phyloP scores from a whole-genome alignment of 441 rosid species.

The Croton setiger region DNA sequence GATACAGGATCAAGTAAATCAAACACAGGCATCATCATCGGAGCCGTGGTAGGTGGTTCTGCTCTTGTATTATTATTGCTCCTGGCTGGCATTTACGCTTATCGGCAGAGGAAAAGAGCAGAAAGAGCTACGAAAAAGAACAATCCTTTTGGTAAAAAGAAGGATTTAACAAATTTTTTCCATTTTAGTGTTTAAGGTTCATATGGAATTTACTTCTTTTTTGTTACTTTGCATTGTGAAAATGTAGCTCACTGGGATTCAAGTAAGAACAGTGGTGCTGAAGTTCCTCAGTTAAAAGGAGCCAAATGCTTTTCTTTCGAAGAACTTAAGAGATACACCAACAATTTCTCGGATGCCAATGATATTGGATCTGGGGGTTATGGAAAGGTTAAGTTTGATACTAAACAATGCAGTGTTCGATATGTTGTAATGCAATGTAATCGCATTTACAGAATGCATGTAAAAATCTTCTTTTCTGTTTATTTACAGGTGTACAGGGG shows the following conservation, averaged over 20 bases:
- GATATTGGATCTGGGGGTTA: constrained; percentile 80
- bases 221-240: constrained; percentile 9
- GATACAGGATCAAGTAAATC: constrained; percentile 26
- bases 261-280: constrained; percentile 37
- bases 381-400: constrained; percentile 56
- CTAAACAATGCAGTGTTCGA: too few species aligned
- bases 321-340: constrained; percentile 60
- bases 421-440: background rate
- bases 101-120: constrained; percentile 65
- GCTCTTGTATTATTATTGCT: constrained; percentile 46
- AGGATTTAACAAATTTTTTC: background rate
- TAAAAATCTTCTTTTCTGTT: too few species aligned
- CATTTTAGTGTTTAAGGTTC: background rate
- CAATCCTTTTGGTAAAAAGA: constrained; percentile 71
- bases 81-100: constrained; percentile 61
- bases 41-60: constrained; percentile 49
- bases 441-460: too few species aligned
- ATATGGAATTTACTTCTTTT: constrained; percentile 1
- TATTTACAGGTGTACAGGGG: constrained; percentile 69
- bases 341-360: constrained; percentile 59
- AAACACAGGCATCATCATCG: constrained; percentile 44
- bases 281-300: constrained; percentile 68
- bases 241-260: constrained; percentile 63
- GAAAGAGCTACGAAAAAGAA: constrained; percentile 47
- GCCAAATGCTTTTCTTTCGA: constrained; percentile 71